Percentiles rank a stretch among this genome's conserved stretches.
These are phyloP conservation scores for Diaporthe caulivora DNA, from an alignment of 2,329 filamentous ascomycete species.

Conservation along the genomic window DNA sequence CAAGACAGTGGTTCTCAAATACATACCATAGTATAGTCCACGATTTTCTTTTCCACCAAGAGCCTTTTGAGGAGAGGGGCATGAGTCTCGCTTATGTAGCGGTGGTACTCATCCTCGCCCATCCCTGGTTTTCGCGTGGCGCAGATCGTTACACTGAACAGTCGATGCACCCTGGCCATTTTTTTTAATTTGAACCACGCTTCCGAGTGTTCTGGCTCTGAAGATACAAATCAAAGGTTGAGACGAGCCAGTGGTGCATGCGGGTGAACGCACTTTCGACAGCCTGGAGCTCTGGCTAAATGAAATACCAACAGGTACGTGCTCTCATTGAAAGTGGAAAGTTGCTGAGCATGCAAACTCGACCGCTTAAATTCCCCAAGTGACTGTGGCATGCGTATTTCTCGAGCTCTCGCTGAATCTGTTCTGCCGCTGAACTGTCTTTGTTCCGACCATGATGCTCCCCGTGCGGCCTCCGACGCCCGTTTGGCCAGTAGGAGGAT, in stretches of 20 bases:
- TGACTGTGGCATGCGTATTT: too few species aligned
- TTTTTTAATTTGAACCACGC: too few species aligned
- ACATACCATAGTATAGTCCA: conserved; percentile 15
- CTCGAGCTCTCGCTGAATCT: neutral
- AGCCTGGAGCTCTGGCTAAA: neutral
- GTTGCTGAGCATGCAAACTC: neutral
- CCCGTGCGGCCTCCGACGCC: neutral
- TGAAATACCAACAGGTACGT: too few species aligned
- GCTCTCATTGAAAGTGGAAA: too few species aligned
- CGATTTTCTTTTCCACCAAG: conserved; percentile 6
- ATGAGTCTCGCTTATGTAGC: conserved; percentile 10
- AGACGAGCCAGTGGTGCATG: too few species aligned
- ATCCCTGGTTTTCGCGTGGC: conserved; percentile 10
- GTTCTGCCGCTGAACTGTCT: too few species aligned
- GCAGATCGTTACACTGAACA: conserved; percentile 16
- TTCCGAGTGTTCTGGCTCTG: neutral
- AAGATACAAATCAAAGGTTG: neutral
- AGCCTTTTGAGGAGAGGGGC: conserved; percentile 12
- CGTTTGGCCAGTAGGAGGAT: neutral
- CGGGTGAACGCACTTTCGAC: neutral
- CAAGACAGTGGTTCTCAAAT: too few species aligned
- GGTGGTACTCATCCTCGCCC: conserved; percentile 14
- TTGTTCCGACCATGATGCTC: neutral
- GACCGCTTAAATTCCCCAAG: neutral
- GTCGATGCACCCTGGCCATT: neutral